phyloP scores from a whole-genome alignment of 768 basidiomycete species.

The Naematelia encephala region DNA sequence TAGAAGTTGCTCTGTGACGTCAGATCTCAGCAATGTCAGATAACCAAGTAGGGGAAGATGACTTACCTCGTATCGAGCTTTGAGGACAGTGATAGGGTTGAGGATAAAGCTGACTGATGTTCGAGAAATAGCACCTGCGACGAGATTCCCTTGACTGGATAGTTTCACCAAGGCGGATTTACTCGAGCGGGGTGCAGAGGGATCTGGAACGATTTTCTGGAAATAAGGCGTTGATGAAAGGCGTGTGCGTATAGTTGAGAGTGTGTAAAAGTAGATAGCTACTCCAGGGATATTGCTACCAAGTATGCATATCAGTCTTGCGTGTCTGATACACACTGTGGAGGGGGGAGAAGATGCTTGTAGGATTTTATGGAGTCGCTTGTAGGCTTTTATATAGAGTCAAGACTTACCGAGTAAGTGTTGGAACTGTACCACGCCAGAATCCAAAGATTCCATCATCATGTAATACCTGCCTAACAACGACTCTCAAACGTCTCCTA shows the following conservation, averaged over 20 bases:
- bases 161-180: conserved; percentile 52
- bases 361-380: too few species aligned
- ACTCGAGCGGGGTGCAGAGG: background rate
- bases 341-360: too few species aligned
- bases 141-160: conserved; percentile 71
- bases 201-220: conserved; percentile 43
- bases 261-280: conserved; percentile 81
- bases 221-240: conserved; percentile 75
- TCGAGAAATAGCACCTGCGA: conserved; percentile 79
- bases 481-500: conserved; percentile 23
- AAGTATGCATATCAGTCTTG: too few species aligned
- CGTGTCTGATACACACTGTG: too few species aligned
- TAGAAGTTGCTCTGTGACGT: conserved; percentile 38
- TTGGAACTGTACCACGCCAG: conserved; percentile 84
- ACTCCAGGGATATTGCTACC: conserved; percentile 94
- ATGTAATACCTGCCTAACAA: conserved; percentile 56
- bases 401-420: conserved; percentile 61
- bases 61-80: conserved; percentile 82
- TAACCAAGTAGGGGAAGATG: conserved; percentile 22
- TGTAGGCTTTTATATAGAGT: background rate
- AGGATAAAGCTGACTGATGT: conserved; percentile 75
- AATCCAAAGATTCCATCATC: conserved; percentile 67
- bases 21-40: conserved; percentile 3
- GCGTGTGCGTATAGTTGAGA: conserved; percentile 73
- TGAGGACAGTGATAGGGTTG: conserved; percentile 86